Evolutionary conservation across 805 yeast species (phyloP).

Genomic region (Candida berthetii): DNA sequence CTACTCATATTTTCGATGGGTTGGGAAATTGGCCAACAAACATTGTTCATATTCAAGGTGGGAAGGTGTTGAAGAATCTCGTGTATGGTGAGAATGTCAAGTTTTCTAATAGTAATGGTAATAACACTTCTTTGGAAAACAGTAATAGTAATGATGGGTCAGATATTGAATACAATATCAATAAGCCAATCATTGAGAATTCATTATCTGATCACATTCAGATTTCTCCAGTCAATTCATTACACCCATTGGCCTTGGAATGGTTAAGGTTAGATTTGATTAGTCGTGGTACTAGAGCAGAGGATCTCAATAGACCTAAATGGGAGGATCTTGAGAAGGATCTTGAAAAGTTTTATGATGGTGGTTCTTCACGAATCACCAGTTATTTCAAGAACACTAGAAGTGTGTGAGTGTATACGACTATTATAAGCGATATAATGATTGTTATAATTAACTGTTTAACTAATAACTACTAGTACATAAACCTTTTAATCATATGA

Average conservation of each 20-base stretch:
- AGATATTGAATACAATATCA: slow-evolving; percentile 16
- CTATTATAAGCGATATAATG: too few relatives aligned
- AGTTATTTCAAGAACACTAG: slow-evolving; percentile 49
- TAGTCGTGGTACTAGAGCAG: slow-evolving; percentile 29
- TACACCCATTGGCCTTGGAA: slow-evolving; percentile 67
- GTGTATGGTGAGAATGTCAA: slow-evolving; percentile 26
- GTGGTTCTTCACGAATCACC: slow-evolving; percentile 34
- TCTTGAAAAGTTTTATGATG: slow-evolving; percentile 37
- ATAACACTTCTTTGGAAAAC: neutral
- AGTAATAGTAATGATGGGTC: slow-evolving; percentile 11
- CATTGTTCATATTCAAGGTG: slow-evolving; percentile 71
- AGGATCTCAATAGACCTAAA: slow-evolving; percentile 45
- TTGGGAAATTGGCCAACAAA: slow-evolving; percentile 87
- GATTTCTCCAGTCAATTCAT: slow-evolving; percentile 40
- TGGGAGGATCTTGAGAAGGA: slow-evolving; percentile 48
- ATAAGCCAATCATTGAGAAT: slow-evolving; percentile 8
- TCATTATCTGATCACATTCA: slow-evolving; percentile 18
- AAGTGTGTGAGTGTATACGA: too few relatives aligned
- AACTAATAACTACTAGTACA: neutral
- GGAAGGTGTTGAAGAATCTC: slow-evolving; percentile 37
- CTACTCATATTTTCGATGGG: slow-evolving; percentile 97
- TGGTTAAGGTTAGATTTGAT: slow-evolving; percentile 56
- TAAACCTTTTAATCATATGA: too few relatives aligned
- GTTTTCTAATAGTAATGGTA: slow-evolving; percentile 11
- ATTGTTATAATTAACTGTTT: slow-evolving; percentile 1